Evolutionary conservation across 2,329 filamentous ascomycete genomes (phyloP).

Genomic region (Colletotrichum sp.): DNA sequence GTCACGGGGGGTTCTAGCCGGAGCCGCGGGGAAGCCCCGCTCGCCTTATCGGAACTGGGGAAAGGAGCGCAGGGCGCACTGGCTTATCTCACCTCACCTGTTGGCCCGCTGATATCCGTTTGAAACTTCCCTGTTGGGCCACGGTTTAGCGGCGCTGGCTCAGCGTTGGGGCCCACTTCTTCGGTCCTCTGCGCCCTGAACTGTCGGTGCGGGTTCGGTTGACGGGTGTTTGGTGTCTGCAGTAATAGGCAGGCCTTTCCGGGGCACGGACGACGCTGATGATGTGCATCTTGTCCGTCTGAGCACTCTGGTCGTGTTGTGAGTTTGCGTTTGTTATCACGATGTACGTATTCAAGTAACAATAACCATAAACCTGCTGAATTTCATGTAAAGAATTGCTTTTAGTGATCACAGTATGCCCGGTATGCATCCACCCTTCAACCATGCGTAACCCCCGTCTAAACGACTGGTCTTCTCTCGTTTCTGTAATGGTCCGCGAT

Average conservation of each 20-base stretch:
- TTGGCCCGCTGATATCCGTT: slow-evolving; percentile 22
- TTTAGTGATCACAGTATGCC: background rate
- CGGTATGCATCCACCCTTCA: background rate
- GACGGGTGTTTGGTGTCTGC: background rate
- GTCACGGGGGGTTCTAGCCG: slow-evolving; percentile 5
- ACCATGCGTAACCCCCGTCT: background rate
- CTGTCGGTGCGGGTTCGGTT: background rate
- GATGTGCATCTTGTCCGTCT: background rate
- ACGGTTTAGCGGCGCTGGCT: background rate
- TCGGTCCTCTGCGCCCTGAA: background rate
- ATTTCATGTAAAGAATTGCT: background rate
- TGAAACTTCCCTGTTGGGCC: slow-evolving; percentile 11
- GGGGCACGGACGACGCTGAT: background rate
- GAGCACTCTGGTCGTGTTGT: background rate
- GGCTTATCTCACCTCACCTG: background rate
- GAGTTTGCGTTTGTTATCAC: background rate
- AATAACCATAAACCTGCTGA: background rate
- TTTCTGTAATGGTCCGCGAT: slow-evolving; percentile 79
- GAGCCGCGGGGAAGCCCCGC: slow-evolving; percentile 20
- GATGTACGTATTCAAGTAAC: background rate
- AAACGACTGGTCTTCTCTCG: slow-evolving; percentile 29
- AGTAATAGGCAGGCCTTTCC: background rate
- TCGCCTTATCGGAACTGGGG: slow-evolving; percentile 17
- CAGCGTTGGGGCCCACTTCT: background rate
- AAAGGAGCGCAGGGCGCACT: background rate